Evolutionary conservation across 148 eudicot genomes (phyloP).

Genomic region (Camellia sinensis): DNA sequence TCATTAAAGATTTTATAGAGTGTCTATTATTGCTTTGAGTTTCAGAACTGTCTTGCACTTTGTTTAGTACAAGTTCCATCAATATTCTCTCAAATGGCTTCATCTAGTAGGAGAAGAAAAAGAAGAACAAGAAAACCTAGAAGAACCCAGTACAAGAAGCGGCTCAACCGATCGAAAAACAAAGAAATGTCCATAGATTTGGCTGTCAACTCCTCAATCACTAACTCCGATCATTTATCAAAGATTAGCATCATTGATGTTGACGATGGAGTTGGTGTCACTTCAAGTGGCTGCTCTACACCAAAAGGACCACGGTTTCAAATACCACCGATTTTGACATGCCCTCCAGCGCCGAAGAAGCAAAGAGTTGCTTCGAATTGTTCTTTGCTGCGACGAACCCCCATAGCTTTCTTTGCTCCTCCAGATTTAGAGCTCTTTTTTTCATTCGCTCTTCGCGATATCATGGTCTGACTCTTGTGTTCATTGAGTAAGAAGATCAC

Average conservation of each 20-base stretch:
- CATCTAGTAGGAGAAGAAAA: not conserved
- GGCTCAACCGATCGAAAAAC: not conserved
- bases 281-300: slow-evolving; percentile 21
- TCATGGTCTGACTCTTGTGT: not conserved
- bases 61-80: no score
- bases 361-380: slow-evolving; percentile 9
- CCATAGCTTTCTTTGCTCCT: slow-evolving; percentile 23
- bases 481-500: not conserved
- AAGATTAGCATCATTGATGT: not conserved
- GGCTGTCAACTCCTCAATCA: not conserved
- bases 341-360: slow-evolving; percentile 24
- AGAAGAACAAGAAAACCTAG: slow-evolving; percentile 3
- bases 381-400: not conserved
- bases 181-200: not conserved
- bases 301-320: slow-evolving; percentile 17
- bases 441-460: slow-evolving; percentile 6
- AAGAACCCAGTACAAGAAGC: slow-evolving; percentile 7
- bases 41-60: no score
- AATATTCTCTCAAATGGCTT: not conserved
- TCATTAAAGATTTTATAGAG: no score
- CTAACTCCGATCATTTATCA: not conserved
- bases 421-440: slow-evolving; percentile 29
- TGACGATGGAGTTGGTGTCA: not conserved
- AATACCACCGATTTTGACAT: slow-evolving; percentile 17
- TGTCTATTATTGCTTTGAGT: no score